Base-by-base conservation (phyloP, 176 grass and related monocot genomes). In the Rhipidocladum racemiflorum region DNA sequence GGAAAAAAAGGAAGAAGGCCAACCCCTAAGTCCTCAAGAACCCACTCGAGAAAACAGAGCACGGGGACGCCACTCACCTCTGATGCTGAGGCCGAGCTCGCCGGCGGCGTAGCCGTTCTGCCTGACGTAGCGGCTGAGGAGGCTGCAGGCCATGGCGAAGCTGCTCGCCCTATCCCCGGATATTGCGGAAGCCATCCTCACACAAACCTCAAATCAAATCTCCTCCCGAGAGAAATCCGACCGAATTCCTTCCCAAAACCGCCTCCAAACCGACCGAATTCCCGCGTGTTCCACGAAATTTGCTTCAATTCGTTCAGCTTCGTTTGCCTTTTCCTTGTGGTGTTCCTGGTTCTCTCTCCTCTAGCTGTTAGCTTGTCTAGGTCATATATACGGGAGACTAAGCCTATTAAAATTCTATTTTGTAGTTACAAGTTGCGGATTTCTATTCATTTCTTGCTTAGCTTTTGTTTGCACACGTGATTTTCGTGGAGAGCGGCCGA, bases 41-140 rank as follows among this genome's bases (percentile, higher is more conserved):
- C 50, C 2, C 6, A 68, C 5, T 1, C 6, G 35, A 71, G 45
- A 38, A 25, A 83, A 79, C 55, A 61, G 11, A 15, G 1, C 57
- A 27, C 57, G 1, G 25, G 57, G 12, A 27, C 25, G 25, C 5
- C 57, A 57, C 42, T 93, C 82, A 92, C 90, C 90, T 88, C 54
- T 80, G 40, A 91, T 79, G 36, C 84, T 85, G 23, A 97, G 86
- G 0, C 94, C 84, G 56, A 93, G 77, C 82, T 91, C 94, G 4
- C 70, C 78, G n/a, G 78, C 81, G 39, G 88, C 30, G 59, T 68
- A 75, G 29, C 89, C 84, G 76, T 93, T 97, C 87, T 97, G 83
- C 87, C 81, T 93, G 81, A 97, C 88, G 84, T 93, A 97, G 67
- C 88, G 89, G 62, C 94, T 97, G 49, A 97, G 77, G 11, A 97